Evolutionary conservation across 495 filamentous ascomycete species (phyloP), one percentile per base, ranked within the genome.

Genomic region (Hypoxylon trugodes): DNA sequence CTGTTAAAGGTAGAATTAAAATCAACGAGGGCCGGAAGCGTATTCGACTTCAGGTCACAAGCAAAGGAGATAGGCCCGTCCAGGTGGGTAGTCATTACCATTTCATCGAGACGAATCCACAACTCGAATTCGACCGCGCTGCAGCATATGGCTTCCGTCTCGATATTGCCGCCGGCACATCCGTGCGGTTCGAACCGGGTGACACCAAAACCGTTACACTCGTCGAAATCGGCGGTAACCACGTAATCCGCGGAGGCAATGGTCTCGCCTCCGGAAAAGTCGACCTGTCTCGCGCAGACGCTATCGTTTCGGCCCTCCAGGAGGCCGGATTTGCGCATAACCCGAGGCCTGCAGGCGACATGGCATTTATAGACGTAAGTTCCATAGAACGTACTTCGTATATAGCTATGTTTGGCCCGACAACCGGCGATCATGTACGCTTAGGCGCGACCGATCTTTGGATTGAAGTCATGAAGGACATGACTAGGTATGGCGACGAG

Each of bases 11-110:
- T 4, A 81, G 78, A 22, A 81, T 97, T 16, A 75, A 76, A 21
- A 69, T 98, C 59, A 96, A 91, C 69, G 82, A 89, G 60, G 91
- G 89, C 18, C 81, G 91, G 19, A 87, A 85, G 74, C 79, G 93
- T 38, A 90, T 93, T 37, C 78, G 73, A 62, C 76, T 98, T 8
- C 86, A 80, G 69, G 88, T 98, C 4, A 90, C 86, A 60, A 97
- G 90, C 72, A 91, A 87, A 56, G 96, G 95, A 2, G 96, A 98
- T 76, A 79, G 95, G 28, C 94, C 95, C 9, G 89, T 97, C 61
- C 93, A 96, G 84, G 89, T 93, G 57, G 95, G 95, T 15, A 96
- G 91, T 54, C 95, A 98, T 74, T 98, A 98, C 76, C 93, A 98
- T 76, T 92, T 98, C 74, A 85, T 97, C 69, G 95, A 98, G 79